A percentile compares a stretch with the other conserved stretches of the same genome.
phyloP scores from a whole-genome alignment of 306 rosid species.

The Mimosa pudica region DNA sequence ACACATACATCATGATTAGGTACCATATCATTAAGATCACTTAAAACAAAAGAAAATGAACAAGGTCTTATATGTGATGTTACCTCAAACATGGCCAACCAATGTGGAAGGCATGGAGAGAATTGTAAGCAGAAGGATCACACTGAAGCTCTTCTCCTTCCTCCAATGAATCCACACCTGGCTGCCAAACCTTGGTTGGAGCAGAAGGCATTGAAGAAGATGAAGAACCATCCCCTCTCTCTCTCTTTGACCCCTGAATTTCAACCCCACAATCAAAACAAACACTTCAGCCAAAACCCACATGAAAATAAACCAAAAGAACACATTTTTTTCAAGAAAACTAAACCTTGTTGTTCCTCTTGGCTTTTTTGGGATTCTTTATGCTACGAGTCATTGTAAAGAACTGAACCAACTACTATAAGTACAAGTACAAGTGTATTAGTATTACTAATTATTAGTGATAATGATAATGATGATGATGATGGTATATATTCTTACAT shows the following conservation, averaged over 20 bases:
- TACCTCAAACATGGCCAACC: slow-evolving; percentile 98
- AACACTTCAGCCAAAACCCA: background rate
- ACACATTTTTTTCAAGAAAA: too few relatives aligned
- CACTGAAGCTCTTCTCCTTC: slow-evolving; percentile 99
- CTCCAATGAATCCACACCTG: slow-evolving; percentile 92
- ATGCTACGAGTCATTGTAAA: slow-evolving; percentile 70
- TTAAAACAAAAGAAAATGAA: too few relatives aligned
- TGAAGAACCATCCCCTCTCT: slow-evolving; percentile 62
- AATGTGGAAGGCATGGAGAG: slow-evolving; percentile 86
- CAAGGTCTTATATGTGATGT: too few relatives aligned
- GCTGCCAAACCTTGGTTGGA: slow-evolving; percentile 89
- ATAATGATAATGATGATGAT: too few relatives aligned
- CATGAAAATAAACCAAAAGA: too few relatives aligned
- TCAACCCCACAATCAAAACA: background rate
- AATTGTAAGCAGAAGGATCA: slow-evolving; percentile 86
- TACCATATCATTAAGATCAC: too few relatives aligned
- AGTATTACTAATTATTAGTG: too few relatives aligned
- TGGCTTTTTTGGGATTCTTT: slow-evolving; percentile 68
- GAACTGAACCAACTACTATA: background rate
- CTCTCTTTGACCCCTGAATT: slow-evolving; percentile 48
- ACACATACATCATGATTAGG: too few relatives aligned
- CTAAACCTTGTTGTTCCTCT: slow-evolving; percentile 74
- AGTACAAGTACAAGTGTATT: too few relatives aligned
- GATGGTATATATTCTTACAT: too few relatives aligned
- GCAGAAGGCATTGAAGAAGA: slow-evolving; percentile 56